A percentile compares a stretch with the other conserved stretches of the same genome.
phyloP scores from a whole-genome alignment of 2,329 filamentous ascomycete genomes.

The Lithohypha guttulata region DNA sequence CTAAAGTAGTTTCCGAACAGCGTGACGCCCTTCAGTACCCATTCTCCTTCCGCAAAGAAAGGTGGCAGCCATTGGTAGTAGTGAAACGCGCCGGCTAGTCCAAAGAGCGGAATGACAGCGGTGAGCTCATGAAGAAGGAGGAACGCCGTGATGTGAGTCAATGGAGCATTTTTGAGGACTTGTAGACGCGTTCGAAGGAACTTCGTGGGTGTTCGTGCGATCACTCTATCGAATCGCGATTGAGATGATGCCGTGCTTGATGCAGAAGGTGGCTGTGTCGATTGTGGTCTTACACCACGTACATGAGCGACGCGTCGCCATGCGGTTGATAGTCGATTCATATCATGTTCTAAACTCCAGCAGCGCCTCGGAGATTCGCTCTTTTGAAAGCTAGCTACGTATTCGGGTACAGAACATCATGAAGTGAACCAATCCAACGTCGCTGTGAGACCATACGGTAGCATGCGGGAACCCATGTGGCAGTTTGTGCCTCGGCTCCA shows the following conservation, averaged over 20 bases:
- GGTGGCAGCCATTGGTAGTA: slow-evolving; percentile 64
- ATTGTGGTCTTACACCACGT: neutral
- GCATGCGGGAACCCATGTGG: too few relatives aligned
- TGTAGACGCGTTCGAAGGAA: slow-evolving; percentile 16
- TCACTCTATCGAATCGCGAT: slow-evolving; percentile 16
- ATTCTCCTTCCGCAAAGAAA: slow-evolving; percentile 41
- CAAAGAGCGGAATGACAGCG: slow-evolving; percentile 67
- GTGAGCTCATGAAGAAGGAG: slow-evolving; percentile 86
- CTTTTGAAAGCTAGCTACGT: too few relatives aligned
- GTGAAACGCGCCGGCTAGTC: slow-evolving; percentile 67
- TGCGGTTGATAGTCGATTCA: too few relatives aligned
- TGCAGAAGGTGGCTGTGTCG: neutral
- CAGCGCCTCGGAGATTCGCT: too few relatives aligned
- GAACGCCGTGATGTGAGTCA: slow-evolving; percentile 77
- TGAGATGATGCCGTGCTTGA: neutral
- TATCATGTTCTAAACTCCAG: too few relatives aligned
- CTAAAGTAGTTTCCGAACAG: slow-evolving; percentile 68
- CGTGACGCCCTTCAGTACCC: slow-evolving; percentile 52
- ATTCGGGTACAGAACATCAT: too few relatives aligned
- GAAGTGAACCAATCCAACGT: too few relatives aligned
- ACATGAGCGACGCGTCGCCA: too few relatives aligned
- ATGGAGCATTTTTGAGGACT: slow-evolving; percentile 58
- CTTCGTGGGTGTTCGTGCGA: slow-evolving; percentile 16
- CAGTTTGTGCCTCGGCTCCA: too few relatives aligned
- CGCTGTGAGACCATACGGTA: too few relatives aligned